Percentiles rank a stretch among this genome's conserved stretches.
These are phyloP conservation scores for Pichia sp. DNA, from an alignment of 1,139 yeast species.

Conservation along the genomic window DNA sequence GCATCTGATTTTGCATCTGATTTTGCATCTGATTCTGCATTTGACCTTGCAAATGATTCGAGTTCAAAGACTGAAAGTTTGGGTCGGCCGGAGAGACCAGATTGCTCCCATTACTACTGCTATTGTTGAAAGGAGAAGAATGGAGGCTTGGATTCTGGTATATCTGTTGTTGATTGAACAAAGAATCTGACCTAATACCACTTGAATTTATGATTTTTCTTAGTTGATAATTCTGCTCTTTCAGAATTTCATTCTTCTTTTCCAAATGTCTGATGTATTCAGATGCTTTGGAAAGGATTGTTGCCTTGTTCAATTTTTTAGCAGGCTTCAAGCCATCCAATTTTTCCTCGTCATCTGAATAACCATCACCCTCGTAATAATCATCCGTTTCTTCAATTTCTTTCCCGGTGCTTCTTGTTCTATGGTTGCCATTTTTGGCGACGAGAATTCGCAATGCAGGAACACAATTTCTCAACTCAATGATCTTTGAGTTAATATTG, in stretches of 20 bases:
- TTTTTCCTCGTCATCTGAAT: conserved; percentile 37
- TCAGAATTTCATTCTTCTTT: conserved; percentile 42
- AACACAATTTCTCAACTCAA: conserved; percentile 69
- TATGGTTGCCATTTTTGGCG: conserved; percentile 33
- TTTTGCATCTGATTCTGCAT: not conserved
- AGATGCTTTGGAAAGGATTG: conserved; percentile 57
- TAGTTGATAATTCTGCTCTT: conserved; percentile 41
- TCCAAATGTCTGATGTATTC: conserved; percentile 48
- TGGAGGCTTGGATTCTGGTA: conserved; percentile 17
- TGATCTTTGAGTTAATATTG: conserved; percentile 67
- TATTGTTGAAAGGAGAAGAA: conserved; percentile 19
- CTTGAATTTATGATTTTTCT: conserved; percentile 23
- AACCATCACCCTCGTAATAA: conserved; percentile 41
- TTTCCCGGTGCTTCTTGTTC: conserved; percentile 22
- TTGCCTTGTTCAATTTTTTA: conserved; percentile 55
- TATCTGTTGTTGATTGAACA: conserved; percentile 5
- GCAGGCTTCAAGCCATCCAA: conserved; percentile 64
- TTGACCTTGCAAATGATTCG: not conserved
- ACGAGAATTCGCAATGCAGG: conserved; percentile 53
- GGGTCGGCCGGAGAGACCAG: conserved; percentile 16
- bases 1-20: not conserved
- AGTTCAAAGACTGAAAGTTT: conserved; percentile 1
- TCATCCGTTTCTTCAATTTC: conserved; percentile 32
- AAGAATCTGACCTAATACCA: conserved; percentile 6
- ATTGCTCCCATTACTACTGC: conserved; percentile 14